Evolutionary conservation across 805 yeast species (phyloP).

Genomic region (Pichia gijzeniarum): DNA sequence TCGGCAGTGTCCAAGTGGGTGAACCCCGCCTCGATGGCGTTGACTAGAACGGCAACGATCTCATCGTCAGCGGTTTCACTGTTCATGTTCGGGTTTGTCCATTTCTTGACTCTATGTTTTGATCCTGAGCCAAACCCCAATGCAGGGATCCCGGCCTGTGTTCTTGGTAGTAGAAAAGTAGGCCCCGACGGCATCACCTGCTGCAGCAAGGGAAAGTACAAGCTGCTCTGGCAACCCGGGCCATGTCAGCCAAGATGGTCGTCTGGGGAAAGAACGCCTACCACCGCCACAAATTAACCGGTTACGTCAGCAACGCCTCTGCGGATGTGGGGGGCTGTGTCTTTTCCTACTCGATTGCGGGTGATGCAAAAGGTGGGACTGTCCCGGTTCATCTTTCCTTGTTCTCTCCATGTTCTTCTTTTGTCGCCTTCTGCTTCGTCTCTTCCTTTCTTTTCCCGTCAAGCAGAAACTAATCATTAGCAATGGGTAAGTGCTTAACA

Average conservation of each 20-base stretch:
- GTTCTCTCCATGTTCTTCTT: too few species aligned
- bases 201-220: too few species aligned
- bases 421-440: too few species aligned
- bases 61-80: slow-evolving; percentile 28
- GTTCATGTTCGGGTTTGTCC: slow-evolving; percentile 19
- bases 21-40: slow-evolving; percentile 47
- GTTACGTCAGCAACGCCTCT: too few species aligned
- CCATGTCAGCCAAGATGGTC: too few species aligned
- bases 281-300: too few species aligned
- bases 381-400: too few species aligned
- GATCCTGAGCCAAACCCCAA: slow-evolving; percentile 55
- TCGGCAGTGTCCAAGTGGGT: slow-evolving; percentile 66
- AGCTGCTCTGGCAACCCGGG: too few species aligned
- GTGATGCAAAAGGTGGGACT: too few species aligned
- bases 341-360: not conserved
- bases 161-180: slow-evolving; percentile 22
- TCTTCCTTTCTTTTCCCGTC: not conserved
- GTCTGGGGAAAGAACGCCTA: too few species aligned
- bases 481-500: slow-evolving; percentile 49
- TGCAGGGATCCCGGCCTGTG: slow-evolving; percentile 33
- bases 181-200: slow-evolving; percentile 11
- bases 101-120: slow-evolving; percentile 40
- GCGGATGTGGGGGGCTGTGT: not conserved
- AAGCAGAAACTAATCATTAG: not conserved
- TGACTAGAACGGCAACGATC: slow-evolving; percentile 39